These are phyloP conservation scores for Quercus suber DNA, from an alignment of 306 rosid species.

Conservation along the genomic window DNA sequence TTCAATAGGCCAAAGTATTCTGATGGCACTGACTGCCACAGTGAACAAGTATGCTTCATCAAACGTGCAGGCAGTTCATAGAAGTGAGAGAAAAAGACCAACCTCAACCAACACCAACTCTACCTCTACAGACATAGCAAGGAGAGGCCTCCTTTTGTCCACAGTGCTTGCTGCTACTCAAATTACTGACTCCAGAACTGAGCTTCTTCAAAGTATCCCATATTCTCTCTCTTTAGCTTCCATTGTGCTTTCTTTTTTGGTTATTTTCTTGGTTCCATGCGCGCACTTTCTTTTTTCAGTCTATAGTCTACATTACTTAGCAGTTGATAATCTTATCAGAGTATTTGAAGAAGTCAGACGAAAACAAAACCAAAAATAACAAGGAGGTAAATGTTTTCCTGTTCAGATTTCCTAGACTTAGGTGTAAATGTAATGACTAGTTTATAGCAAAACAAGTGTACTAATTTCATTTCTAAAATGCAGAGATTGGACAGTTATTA, in stretches of 20 bases:
- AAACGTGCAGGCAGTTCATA: conserved; percentile 64
- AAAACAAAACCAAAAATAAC: conserved; percentile 87
- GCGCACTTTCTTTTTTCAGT: background rate
- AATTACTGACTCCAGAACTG: conserved; percentile 54
- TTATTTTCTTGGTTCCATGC: background rate
- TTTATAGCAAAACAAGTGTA: background rate
- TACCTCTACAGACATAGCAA: conserved; percentile 31
- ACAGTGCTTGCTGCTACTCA: conserved; percentile 48
- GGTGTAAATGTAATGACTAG: too few species aligned
- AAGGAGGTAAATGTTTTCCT: conserved; percentile 59
- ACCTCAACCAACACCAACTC: background rate
- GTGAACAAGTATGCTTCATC: conserved; percentile 78
- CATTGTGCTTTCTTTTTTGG: background rate
- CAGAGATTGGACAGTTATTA: conserved; percentile 85
- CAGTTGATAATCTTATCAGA: conserved; percentile 37
- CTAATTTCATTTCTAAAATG: background rate
- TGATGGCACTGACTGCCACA: conserved; percentile 81
- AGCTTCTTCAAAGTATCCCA: conserved; percentile 66
- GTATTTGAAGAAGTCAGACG: conserved; percentile 76
- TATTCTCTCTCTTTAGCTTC: conserved; percentile 5
- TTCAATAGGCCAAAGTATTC: conserved; percentile 63
- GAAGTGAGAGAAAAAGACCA: conserved; percentile 27
- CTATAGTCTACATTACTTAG: background rate
- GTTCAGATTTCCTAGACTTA: background rate
- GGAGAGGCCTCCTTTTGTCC: conserved; percentile 67